Percentiles rank a stretch among this genome's conserved stretches.
Evolutionary conservation across 208 protist genomes (phyloP).

Genomic region (Trypanosoma lewisi): DNA sequence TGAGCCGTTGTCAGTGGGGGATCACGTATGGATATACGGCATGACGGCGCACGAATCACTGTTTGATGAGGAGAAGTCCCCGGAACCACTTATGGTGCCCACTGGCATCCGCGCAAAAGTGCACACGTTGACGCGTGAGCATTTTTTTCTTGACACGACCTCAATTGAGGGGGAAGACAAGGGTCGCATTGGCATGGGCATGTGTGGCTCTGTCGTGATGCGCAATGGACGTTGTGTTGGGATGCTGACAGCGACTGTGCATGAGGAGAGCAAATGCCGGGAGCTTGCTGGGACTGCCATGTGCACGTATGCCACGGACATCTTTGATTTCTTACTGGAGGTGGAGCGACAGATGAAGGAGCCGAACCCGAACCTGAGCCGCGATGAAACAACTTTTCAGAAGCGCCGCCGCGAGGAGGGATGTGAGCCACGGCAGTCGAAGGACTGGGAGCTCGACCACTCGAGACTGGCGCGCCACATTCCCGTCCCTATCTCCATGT

Average conservation of each 20-base stretch:
- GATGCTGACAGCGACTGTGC: constrained; percentile 90
- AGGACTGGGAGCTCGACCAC: constrained; percentile 80
- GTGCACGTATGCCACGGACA: constrained; percentile 83
- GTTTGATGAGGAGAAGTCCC: constrained; percentile 86
- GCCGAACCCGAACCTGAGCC: constrained; percentile 35
- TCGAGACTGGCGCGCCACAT: constrained; percentile 83
- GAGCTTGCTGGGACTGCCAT: constrained; percentile 86
- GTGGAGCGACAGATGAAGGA: constrained; percentile 91
- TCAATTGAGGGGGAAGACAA: constrained; percentile 67
- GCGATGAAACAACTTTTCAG: constrained; percentile 77
- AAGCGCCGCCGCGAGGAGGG: constrained; percentile 45
- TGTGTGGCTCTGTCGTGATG: constrained; percentile 89
- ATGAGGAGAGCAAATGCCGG: constrained; percentile 72
- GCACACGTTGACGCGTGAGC: constrained; percentile 74
- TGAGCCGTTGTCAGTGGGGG: constrained; percentile 65
- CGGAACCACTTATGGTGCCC: constrained; percentile 87
- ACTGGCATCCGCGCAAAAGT: constrained; percentile 82
- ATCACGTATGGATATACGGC: constrained; percentile 90
- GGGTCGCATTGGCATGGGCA: constrained; percentile 82
- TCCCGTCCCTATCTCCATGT: constrained; percentile 76
- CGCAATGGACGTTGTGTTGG: constrained; percentile 87
- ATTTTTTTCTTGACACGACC: constrained; percentile 89
- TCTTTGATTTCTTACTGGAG: constrained; percentile 89
- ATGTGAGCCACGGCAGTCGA: constrained; percentile 15
- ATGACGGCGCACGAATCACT: constrained; percentile 86